Conservation (phyloP, 2,329 filamentous ascomycete genomes). For the Graphiopsis chlorocephala region DNA sequence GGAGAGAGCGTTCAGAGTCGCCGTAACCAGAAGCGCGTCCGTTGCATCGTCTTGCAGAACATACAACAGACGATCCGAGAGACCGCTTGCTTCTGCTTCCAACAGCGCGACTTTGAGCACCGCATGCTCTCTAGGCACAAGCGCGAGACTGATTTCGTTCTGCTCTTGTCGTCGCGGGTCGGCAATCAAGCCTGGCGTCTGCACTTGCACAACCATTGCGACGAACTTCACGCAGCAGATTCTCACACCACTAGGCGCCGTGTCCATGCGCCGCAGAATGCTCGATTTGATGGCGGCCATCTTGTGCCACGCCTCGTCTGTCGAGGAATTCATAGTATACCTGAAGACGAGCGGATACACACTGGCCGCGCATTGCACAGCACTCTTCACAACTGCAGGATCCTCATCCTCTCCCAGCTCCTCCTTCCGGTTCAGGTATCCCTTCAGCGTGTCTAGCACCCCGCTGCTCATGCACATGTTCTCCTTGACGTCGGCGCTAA, state of each 20-base stretch:
- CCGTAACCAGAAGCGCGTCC: slow-evolving; percentile 84
- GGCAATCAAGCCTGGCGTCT: slow-evolving; percentile 76
- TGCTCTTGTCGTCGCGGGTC: slow-evolving; percentile 80
- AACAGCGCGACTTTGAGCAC: slow-evolving; percentile 75
- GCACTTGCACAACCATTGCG: slow-evolving; percentile 86
- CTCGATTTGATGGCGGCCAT: slow-evolving; percentile 86
- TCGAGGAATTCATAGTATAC: slow-evolving; percentile 86
- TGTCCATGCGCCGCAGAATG: slow-evolving; percentile 86
- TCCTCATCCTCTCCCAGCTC: slow-evolving; percentile 64
- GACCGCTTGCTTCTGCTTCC: slow-evolving; percentile 87
- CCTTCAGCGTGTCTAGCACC: slow-evolving; percentile 70
- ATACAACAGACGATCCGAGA: slow-evolving; percentile 82
- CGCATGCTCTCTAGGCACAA: slow-evolving; percentile 80
- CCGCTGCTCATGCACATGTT: slow-evolving; percentile 55
- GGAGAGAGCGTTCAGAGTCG: slow-evolving; percentile 84
- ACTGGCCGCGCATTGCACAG: slow-evolving; percentile 84
- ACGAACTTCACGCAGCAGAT: slow-evolving; percentile 98
- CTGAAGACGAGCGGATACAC: slow-evolving; percentile 89
- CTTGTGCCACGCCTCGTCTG: slow-evolving; percentile 82
- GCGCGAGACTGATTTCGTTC: slow-evolving; percentile 80
- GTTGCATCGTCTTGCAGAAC: slow-evolving; percentile 81
- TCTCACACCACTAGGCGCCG: slow-evolving; percentile 69
- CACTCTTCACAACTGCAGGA: slow-evolving; percentile 74
- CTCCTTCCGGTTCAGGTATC: slow-evolving; percentile 47
- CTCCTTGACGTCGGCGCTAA: slow-evolving; percentile 75